Percentiles rank a stretch among this genome's conserved stretches.
These are phyloP conservation scores for Cyclostephanos tholiformis DNA, from an alignment of 108 stramenopile genomes.

Conservation along the genomic window DNA sequence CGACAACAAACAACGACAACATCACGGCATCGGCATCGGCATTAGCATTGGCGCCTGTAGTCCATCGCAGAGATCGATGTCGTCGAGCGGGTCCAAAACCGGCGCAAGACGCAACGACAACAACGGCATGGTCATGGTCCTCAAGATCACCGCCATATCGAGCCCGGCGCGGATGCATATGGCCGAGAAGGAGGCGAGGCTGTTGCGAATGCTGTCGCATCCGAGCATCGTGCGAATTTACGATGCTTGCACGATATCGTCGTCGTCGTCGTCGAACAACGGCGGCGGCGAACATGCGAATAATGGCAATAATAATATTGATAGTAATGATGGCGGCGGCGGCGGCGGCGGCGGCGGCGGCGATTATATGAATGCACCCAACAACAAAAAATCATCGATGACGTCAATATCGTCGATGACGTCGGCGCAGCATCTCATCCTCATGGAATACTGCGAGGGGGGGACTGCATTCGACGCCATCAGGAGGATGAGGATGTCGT, in stretches of 20 bases:
- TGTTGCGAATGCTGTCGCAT: conserved; percentile 66
- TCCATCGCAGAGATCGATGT: too few relatives aligned
- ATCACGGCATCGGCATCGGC: too few relatives aligned
- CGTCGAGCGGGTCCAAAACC: conserved; percentile 2
- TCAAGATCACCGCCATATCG: conserved; percentile 85
- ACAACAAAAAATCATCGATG: too few relatives aligned
- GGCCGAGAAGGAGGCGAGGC: conserved; percentile 88
- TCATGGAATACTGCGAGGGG: conserved; percentile 94
- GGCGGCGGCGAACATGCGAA: too few relatives aligned
- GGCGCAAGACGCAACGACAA: conserved; percentile 19
- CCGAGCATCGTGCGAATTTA: conserved; percentile 75
- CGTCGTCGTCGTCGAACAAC: background rate
- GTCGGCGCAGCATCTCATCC: conserved; percentile 77
- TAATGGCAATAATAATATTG: background rate
- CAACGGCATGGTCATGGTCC: conserved; percentile 54
- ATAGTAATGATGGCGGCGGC: background rate
- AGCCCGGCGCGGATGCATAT: conserved; percentile 71
- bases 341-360: too few relatives aligned
- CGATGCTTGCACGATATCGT: conserved; percentile 57
- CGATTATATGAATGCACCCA: too few relatives aligned
- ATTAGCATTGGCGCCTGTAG: too few relatives aligned
- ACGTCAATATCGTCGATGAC: conserved; percentile 6
- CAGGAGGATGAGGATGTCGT: conserved; percentile 54
- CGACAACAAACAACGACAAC: too few relatives aligned
- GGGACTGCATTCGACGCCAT: conserved; percentile 89